Evolutionary conservation across 116 monocot species (phyloP), one percentile per base, ranked within the genome.

Genomic region (Papilionanthe hybrid): DNA sequence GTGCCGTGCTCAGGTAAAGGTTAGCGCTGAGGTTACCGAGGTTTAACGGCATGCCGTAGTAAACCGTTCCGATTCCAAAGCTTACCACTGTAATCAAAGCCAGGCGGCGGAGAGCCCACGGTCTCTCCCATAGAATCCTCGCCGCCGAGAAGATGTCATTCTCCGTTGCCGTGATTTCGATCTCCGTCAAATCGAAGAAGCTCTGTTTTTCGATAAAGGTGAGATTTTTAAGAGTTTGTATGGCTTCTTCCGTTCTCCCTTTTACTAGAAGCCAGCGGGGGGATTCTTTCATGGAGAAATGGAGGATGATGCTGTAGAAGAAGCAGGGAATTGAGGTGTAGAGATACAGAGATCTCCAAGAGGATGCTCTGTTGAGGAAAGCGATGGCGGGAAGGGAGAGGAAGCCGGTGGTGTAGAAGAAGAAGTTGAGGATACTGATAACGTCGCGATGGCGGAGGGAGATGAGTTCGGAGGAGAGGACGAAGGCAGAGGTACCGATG

Each of bases 1-100:
- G 86, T 1, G 85, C 90, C 19, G 93, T 93, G 30, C 91, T 84
- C 66, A 93, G 82, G 84, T 95, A 95, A 42, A 95, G 82, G 42
- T 91, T 91, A 69, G 91, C 91, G 78, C 80, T 83, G 7, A 95
- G 84, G 81, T 93, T 95, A 77, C 90, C 95, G 0, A 95, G 93
- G 79, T 95, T 95, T 32, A 95, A 81, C 73, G 93, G 93, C 12
- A 95, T 83, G 8, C 93, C 95, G 76, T 92, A 95, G 86, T 95
- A 95, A 28, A 95, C 91, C 27, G 93, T 86, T 1, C 95, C 95
- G 47, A 91, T 66, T 3, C 91, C 93, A 19, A 92, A 86, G 5
- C 89, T 91, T 0, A 91, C 85, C 10, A 82, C 17, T 86, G 91
- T 92, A 12, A 90, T 22, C 4, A 85, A 58, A 5, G 81, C 17